Conservation (phyloP, 306 rosid genomes). For the Leucaena leucocephala region DNA sequence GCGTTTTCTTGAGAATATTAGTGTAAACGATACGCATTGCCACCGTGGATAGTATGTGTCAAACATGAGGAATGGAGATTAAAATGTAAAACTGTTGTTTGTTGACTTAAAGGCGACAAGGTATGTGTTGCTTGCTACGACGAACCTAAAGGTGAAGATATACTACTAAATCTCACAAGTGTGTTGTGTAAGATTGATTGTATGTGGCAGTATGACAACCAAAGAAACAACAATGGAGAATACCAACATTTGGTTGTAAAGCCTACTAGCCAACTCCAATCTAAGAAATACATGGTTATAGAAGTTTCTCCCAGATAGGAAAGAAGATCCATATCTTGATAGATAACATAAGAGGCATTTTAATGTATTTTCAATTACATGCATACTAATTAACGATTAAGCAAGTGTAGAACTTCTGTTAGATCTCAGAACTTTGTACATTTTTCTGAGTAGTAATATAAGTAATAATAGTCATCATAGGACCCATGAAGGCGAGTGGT, state of each 20-base stretch:
- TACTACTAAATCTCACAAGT: neutral
- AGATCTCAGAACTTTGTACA: neutral
- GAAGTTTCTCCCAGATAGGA: slow-evolving; percentile 17
- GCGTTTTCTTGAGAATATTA: too few relatives aligned
- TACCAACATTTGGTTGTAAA: neutral
- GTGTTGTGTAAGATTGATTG: neutral
- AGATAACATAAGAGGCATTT: neutral
- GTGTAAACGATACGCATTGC: neutral
- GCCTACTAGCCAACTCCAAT: neutral
- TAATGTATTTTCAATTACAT: neutral
- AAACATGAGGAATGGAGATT: slow-evolving; percentile 1
- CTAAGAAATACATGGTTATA: neutral
- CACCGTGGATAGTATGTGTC: neutral
- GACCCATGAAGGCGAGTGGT: neutral
- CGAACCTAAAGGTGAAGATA: neutral
- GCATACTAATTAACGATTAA: neutral
- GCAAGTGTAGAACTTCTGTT: slow-evolving; percentile 2
- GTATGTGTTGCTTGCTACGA: neutral
- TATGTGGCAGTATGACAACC: neutral
- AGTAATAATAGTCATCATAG: neutral
- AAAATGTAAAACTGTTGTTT: neutral
- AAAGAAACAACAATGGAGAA: neutral
- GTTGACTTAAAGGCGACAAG: neutral
- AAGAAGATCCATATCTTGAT: neutral
- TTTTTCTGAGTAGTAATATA: neutral